Percentiles rank a stretch among this genome's conserved stretches.
phyloP scores from a whole-genome alignment of 257 asterid species.

The Phtheirospermum japonicum region DNA sequence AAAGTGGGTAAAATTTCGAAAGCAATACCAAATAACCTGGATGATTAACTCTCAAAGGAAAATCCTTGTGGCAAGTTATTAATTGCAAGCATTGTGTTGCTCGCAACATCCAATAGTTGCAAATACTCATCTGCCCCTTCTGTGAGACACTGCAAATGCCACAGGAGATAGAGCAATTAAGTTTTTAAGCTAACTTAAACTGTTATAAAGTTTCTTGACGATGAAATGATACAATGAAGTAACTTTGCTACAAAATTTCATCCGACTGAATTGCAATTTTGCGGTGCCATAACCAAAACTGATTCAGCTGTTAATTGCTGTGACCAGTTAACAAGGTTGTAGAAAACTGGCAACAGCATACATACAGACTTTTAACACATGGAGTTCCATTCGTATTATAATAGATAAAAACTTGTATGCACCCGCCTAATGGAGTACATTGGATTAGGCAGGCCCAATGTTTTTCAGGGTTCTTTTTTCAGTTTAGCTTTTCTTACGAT shows the following conservation, averaged over 20 bases:
- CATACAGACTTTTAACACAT: no score
- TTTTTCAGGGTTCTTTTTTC: no score
- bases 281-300: not conserved
- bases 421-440: no score
- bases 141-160: constrained; percentile 62
- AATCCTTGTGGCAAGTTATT: constrained; percentile 51
- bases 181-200: not conserved
- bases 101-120: constrained; percentile 84
- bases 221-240: not conserved
- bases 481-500: no score
- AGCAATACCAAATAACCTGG: constrained; percentile 7
- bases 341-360: not conserved
- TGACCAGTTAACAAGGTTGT: no score
- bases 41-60: constrained; percentile 41
- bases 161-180: not conserved
- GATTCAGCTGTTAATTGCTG: no score
- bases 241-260: no score
- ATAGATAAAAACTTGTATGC: no score
- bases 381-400: no score
- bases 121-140: constrained; percentile 97
- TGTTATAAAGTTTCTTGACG: not conserved
- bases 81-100: constrained; percentile 67
- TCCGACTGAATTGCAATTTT: no score
- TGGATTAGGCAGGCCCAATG: no score
- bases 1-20: not conserved